Base-by-base conservation (phyloP, 2,329 filamentous ascomycete species). In the Pseudopyricularia cyperi region DNA sequence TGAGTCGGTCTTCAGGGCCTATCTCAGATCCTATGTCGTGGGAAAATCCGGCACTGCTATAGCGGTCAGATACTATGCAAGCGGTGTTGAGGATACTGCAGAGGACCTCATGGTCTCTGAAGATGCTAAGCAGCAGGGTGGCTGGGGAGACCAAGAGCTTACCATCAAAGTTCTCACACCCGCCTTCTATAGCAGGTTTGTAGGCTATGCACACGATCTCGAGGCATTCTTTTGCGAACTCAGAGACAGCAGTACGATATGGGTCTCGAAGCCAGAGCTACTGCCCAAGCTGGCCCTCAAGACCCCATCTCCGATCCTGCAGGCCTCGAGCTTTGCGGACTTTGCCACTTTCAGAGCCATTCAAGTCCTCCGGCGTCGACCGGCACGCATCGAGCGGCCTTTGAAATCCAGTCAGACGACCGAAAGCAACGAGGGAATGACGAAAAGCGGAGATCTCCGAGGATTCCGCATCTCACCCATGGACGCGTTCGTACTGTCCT, bases 181-280 rank as follows among this genome's bases (percentile, higher is more conserved):
- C 1, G 70, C 68, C 0, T 88, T 88, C 60, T 88, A 88, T 66
- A 73, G 76, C 12, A 74, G 82, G 28, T 80, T 87, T 48, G 71
- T 81, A 1, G 72, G 77, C 56, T 85, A 87, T 59, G 69, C 76
- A 0, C 72, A 83, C 59, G 76, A 79, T 22, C 71, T 78, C 17
- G 78, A 83, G 57, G 80, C 79, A 1, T 67, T 86, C 30, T 77
- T 81, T 52, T 72, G 73, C 54, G 81, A 86, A 60, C 61, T 78
- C 60, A 63, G 75, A 46, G 79, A 80, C 53, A 83, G 74, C 56
- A 67, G 70, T 37, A 86, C 81, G 0, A 62, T 83, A 7, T 75
- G 70, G 66, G 64, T 83, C 9, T 78, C 80, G 6, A 71, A 71
- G 12, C 74, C 76, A 1, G 69, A 77, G 12, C 58, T 79, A 2